These are phyloP conservation scores for Smithsoniella earleae DNA, from an alignment of 163 green algal species.

Conservation along the genomic window DNA sequence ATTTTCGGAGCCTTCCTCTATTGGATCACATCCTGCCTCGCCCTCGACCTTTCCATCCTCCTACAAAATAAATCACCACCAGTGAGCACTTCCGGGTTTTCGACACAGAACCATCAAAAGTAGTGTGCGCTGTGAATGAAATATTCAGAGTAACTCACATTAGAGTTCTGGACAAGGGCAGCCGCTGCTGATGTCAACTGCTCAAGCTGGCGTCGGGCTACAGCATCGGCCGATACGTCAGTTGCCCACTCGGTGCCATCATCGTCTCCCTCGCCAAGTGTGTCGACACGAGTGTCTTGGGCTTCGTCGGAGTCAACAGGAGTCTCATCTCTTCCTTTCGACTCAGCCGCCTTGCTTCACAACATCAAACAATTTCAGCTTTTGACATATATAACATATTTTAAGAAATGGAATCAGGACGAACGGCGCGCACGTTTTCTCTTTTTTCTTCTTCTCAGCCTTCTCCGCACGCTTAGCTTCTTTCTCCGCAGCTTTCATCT, in stretches of 20 bases:
- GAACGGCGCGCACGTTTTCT: conserved; percentile 52
- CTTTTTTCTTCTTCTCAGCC: conserved; percentile 65
- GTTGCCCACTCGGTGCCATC: conserved; percentile 25
- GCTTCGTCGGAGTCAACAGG: not conserved
- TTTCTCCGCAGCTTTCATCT: conserved; percentile 61
- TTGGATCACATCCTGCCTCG: conserved; percentile 26
- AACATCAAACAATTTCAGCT: not conserved
- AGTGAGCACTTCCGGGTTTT: too few relatives aligned
- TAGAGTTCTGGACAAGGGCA: conserved; percentile 66
- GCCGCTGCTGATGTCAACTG: conserved; percentile 80
- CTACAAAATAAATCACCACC: not conserved
- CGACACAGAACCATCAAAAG: too few relatives aligned
- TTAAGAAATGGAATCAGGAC: too few relatives aligned
- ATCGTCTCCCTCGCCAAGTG: conserved; percentile 14
- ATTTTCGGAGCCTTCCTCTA: conserved; percentile 45
- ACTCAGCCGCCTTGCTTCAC: not conserved
- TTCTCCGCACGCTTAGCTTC: conserved; percentile 39
- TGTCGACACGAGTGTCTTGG: not conserved
- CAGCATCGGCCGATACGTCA: conserved; percentile 5
- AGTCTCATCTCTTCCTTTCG: not conserved
- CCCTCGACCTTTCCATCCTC: too few relatives aligned
- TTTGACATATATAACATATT: not conserved
- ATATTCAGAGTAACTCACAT: not conserved
- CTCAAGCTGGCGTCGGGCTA: conserved; percentile 41
- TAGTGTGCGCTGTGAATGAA: not conserved